phyloP scores from a whole-genome alignment of 148 eudicot species.

The Dysphania ambrosioides region DNA sequence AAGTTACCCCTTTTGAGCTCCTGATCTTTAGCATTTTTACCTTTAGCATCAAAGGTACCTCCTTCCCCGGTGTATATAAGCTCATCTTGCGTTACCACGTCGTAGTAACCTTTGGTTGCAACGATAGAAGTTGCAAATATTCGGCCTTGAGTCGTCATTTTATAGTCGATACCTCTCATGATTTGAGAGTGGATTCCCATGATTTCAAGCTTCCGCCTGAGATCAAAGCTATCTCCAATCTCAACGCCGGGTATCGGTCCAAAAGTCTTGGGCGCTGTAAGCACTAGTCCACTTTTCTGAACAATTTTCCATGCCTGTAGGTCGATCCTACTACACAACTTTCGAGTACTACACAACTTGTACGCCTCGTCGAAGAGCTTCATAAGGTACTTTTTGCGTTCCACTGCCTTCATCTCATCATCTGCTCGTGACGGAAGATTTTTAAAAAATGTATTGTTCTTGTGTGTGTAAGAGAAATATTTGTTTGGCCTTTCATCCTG shows the following conservation, averaged over 20 bases:
- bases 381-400: too few relatives aligned
- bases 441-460: too few relatives aligned
- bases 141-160: neutral
- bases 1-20: slow-evolving; percentile 21
- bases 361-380: too few relatives aligned
- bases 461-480: too few relatives aligned
- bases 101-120: slow-evolving; percentile 5
- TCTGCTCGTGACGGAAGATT: too few relatives aligned
- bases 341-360: neutral
- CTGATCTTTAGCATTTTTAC: slow-evolving; percentile 17
- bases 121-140: slow-evolving; percentile 12
- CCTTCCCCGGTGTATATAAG: slow-evolving; percentile 25
- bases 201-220: slow-evolving; percentile 1
- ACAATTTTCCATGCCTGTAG: neutral
- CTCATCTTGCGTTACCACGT: neutral
- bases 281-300: neutral
- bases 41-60: slow-evolving; percentile 1
- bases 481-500: too few relatives aligned
- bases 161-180: slow-evolving; percentile 2
- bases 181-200: slow-evolving; percentile 5
- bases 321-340: neutral
- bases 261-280: neutral
- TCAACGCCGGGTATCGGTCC: slow-evolving; percentile 10
- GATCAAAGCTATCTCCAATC: slow-evolving; percentile 5
- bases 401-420: too few relatives aligned